Base-by-base conservation (phyloP, 306 rosid genomes). In the Trifolium fragiferum region DNA sequence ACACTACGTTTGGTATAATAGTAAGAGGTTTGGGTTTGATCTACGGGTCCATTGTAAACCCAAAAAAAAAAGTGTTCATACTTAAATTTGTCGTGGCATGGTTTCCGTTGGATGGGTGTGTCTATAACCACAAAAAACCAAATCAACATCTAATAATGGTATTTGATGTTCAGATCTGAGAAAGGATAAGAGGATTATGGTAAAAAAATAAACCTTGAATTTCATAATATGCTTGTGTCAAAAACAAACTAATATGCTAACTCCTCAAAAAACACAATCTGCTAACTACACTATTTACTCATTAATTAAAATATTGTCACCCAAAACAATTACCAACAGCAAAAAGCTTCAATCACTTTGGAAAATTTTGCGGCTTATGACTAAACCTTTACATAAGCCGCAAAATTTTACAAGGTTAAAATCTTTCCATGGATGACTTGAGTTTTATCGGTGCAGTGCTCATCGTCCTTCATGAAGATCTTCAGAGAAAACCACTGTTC, bases 401-500 rank as follows among this genome's bases (percentile, higher is more conserved):
- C 40, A 37, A 37, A 37, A 37, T 37, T 37, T 37, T 59, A 66
- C 30, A 70, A 62, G 62, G 63, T 80, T 69, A 27, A 47, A 76
- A 62, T 55, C 69, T 76, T 66, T 70, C 70, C 11, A 43, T 55
- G 51, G 60, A 53, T 33, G 50, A 58, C 75, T 54, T 57, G 19
- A 49, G 33, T 53, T 65, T 66, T 43, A 27, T 74, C 19, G 3
- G 27, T 14, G 19, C 19, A 2, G 27, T 14, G 19, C 63, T 95
- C 88, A 95, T 75, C 99, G 81, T 76, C 99, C 99, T 84, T 92
- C 99, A 19, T 92, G 98, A 75, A 95, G 99, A 86, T 95, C 99
- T 86, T 95, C 99, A 8, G 99, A 95, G 90, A 89, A 95, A 70
- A 92, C 85, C 13, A 83, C 96, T 8, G 97, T 87, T 73, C 96